Evolutionary conservation across 352 stramenopile species (phyloP), one percentile per base, ranked within the genome.

Genomic region (Phytophthora pisi): DNA sequence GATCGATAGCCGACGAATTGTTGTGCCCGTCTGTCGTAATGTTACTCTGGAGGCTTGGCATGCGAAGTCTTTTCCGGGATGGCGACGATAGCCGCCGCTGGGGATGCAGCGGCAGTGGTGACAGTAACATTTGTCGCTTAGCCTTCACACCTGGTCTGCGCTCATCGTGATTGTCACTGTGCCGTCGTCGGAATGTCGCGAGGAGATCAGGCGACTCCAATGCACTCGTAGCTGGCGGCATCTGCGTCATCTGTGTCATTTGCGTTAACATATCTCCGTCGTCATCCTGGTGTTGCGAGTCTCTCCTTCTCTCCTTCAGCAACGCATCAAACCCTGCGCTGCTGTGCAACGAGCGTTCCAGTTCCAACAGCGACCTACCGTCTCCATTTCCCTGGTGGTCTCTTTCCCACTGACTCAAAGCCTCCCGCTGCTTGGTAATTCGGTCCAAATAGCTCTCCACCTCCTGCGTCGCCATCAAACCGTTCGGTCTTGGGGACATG

Each of bases 361-460:
- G 55, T 18, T 67, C 61, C 52, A 68, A 63, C 2, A 78, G 54
- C 20, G 61, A 43, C 7, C 38, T 64, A 2, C 57, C 61, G 24
- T 59, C 57, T 11, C 30, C 66, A 34, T 63, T 43, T 28, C n/a
- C 49, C 3, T 72, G 51, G 34, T 62, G 54, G 5, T 34, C 66
- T 26, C 70, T 64, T 64, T 88, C 80, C 80, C 80, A 88, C 46
- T 79, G 72, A 59, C 63, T 78, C 56, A 88, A 55, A 1, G 68
- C 75, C 24, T 85, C 69, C n/a, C 77, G 68, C 50, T 88, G 80
- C 47, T 75, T 75, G 2, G 74, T 74, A 50, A 88, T 86, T 0
- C 80, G 70, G 43, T 81, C 76, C 57, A 85, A 52, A 59, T 85
- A 86, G 28, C 57, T 75, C 57, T 86, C 75, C 42, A 88, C 69